phyloP scores from a whole-genome alignment of 345 rosid genomes.

The Eucalyptus guilfoylei region DNA sequence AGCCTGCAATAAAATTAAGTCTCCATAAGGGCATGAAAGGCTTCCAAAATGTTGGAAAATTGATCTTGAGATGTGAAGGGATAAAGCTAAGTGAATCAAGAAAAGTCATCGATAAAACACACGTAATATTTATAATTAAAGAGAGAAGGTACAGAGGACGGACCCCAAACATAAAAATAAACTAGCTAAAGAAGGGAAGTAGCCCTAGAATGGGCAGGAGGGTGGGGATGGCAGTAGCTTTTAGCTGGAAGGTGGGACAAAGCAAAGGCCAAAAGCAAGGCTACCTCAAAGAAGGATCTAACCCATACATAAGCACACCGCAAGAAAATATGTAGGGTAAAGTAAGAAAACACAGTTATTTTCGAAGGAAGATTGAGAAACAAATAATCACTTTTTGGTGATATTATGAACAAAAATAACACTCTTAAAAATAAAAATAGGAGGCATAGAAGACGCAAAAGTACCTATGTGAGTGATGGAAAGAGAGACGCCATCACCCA shows the following conservation, averaged over 20 bases:
- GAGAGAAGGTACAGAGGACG: not conserved
- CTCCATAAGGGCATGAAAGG: not conserved
- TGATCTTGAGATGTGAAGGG: not conserved
- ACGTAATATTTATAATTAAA: too few species aligned
- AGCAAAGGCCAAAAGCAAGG: too few species aligned
- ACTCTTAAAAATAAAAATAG: too few species aligned
- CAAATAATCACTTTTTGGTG: rapidly evolving
- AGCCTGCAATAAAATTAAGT: not conserved
- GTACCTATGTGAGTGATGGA: too few species aligned
- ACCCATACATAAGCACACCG: too few species aligned
- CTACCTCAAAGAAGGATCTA: too few species aligned
- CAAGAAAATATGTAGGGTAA: too few species aligned
- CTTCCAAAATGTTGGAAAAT: not conserved
- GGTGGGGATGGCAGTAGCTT: too few species aligned
- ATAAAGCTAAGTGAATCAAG: not conserved
- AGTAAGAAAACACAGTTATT: too few species aligned
- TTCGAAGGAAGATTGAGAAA: not conserved
- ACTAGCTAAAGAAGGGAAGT: not conserved
- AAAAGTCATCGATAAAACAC: not conserved
- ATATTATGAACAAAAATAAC: not conserved
- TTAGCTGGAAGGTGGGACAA: too few species aligned
- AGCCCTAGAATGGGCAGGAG: not conserved
- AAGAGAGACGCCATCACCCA: too few species aligned
- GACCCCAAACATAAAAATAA: not conserved
- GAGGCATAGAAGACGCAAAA: too few species aligned